Percentiles rank a stretch among this genome's conserved stretches.
Evolutionary conservation across 2,329 filamentous ascomycete genomes (phyloP).

Genomic region (Lasiodiplodia hormozganensis): DNA sequence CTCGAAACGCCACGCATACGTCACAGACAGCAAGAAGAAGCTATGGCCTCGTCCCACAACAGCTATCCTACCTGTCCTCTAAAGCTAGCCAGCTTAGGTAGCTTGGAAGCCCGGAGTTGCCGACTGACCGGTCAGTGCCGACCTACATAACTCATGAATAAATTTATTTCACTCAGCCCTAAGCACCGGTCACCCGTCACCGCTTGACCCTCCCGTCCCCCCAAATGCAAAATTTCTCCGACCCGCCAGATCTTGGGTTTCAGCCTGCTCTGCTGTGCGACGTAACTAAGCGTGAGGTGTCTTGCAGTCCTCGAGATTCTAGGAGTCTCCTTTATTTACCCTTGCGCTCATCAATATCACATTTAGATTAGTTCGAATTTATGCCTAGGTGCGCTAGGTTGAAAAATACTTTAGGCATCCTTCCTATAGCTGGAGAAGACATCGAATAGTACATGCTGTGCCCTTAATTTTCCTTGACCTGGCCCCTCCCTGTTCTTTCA

Average conservation of each 20-base stretch:
- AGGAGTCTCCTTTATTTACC: neutral
- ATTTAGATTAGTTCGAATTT: neutral
- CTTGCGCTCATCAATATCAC: neutral
- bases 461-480: neutral
- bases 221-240: neutral
- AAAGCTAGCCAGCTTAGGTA: neutral
- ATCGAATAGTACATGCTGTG: neutral
- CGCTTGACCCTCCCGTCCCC: neutral
- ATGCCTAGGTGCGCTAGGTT: neutral
- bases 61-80: neutral
- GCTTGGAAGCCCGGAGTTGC: neutral
- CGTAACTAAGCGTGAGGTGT: neutral
- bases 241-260: neutral
- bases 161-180: neutral
- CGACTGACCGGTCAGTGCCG: neutral
- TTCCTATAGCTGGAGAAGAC: neutral
- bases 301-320: neutral
- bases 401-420: neutral
- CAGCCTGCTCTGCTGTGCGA: neutral
- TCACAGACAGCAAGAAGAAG: neutral
- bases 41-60: conserved; percentile 12
- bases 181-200: conserved; percentile 6
- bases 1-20: neutral
- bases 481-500: neutral
- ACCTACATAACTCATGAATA: neutral